Evolutionary conservation across 805 yeast species (phyloP).

Genomic region (Ogataea nitratoaversa): DNA sequence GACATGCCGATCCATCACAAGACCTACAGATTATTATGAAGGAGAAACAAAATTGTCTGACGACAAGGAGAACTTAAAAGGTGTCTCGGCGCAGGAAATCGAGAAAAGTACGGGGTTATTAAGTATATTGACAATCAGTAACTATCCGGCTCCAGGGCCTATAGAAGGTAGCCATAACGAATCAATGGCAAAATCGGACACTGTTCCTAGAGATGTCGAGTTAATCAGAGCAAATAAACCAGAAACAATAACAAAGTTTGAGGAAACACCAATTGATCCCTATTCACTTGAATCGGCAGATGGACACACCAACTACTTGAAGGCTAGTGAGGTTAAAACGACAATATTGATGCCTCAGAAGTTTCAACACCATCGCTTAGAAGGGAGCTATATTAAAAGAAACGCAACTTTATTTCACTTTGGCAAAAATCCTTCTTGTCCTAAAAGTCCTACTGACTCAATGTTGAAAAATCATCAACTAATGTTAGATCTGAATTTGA

Average conservation of each 20-base stretch:
- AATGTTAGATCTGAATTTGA: slow-evolving; percentile 3
- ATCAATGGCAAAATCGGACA: background rate
- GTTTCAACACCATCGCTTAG: slow-evolving; percentile 14
- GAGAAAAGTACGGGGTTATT: background rate
- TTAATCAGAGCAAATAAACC: background rate
- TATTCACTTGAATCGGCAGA: background rate
- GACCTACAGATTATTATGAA: background rate
- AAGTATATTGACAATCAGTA: background rate
- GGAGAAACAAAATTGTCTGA: background rate
- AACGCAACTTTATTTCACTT: background rate
- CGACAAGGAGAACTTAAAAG: background rate
- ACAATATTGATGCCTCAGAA: slow-evolving; percentile 14
- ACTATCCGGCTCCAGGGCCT: background rate
- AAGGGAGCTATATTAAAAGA: slow-evolving; percentile 1
- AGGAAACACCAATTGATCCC: background rate
- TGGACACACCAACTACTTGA: slow-evolving; percentile 10
- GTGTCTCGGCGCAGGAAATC: background rate
- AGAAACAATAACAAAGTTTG: background rate
- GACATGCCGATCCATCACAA: background rate
- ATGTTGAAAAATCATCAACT: slow-evolving; percentile 4
- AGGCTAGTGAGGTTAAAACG: background rate
- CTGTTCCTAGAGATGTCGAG: background rate
- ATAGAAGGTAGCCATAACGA: background rate
- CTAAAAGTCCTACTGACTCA: slow-evolving; percentile 12
- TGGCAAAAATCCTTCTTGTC: slow-evolving; percentile 11